A percentile compares a stretch with the other conserved stretches of the same genome.
These are phyloP conservation scores for Xylariales sp. DNA, from an alignment of 2,329 filamentous ascomycete genomes.

Conservation along the genomic window DNA sequence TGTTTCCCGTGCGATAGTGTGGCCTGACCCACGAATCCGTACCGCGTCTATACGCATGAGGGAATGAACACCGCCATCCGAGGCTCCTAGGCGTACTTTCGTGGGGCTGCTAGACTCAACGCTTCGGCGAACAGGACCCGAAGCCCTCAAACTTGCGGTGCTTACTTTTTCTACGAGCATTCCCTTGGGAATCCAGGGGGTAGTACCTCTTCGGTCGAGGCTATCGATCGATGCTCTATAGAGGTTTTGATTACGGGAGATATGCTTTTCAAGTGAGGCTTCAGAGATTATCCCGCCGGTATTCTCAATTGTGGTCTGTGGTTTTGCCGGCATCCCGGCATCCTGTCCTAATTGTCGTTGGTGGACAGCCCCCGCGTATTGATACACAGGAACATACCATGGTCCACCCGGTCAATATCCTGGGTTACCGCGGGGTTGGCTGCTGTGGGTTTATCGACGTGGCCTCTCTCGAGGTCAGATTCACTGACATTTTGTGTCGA, in stretches of 20 bases:
- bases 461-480: background rate
- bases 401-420: background rate
- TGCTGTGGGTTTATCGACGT: background rate
- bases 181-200: background rate
- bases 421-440: background rate
- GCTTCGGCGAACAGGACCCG: background rate
- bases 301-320: background rate
- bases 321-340: background rate
- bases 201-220: background rate
- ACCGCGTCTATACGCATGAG: background rate
- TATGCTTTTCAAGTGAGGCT: background rate
- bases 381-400: background rate
- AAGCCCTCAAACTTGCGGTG: background rate
- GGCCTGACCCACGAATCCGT: background rate
- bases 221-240: slow-evolving; percentile 10
- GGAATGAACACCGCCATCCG: background rate
- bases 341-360: background rate
- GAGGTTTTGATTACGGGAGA: background rate
- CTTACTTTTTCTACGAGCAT: background rate
- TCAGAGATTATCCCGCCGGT: too few species aligned
- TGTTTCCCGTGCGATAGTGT: background rate
- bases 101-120: background rate
- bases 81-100: background rate
- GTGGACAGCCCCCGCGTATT: background rate
- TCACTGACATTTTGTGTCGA: background rate